phyloP scores from a whole-genome alignment of 306 rosid species.

The Adenanthera pavonina region DNA sequence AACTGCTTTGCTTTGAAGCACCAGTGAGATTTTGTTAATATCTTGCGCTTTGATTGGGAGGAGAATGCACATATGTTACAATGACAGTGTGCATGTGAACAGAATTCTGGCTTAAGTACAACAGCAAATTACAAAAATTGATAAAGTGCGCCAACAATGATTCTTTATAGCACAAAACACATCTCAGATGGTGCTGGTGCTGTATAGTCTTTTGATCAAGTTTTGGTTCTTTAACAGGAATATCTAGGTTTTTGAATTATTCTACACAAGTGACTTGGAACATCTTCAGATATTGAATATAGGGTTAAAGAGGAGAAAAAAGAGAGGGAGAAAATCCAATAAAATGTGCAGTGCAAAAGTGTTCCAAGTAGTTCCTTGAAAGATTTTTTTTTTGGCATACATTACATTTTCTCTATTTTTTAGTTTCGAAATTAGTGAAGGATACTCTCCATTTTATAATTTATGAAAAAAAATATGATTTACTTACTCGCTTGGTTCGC shows the following conservation, averaged over 20 bases:
- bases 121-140: constrained; percentile 7
- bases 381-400: constrained; percentile 14
- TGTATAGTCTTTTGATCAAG: background rate
- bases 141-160: constrained; percentile 12
- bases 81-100: background rate
- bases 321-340: constrained; percentile 11
- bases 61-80: constrained; percentile 8
- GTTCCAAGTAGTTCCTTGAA: constrained; percentile 3
- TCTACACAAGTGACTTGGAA: constrained; percentile 20
- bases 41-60: constrained; percentile 24
- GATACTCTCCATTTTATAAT: constrained; percentile 25
- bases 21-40: constrained; percentile 21
- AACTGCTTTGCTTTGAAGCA: background rate
- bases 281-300: constrained; percentile 11
- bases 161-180: background rate
- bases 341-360: constrained; percentile 23
- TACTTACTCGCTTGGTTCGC: constrained; percentile 27
- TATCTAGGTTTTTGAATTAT: constrained; percentile 1
- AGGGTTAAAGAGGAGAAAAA: constrained; percentile 6
- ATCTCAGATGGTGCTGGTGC: background rate
- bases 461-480: constrained; percentile 22
- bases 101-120: background rate
- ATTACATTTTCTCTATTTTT: constrained; percentile 24
- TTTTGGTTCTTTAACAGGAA: background rate
- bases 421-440: constrained; percentile 30